Percentiles rank a stretch among this genome's conserved stretches.
Conservation (phyloP, 108 stramenopile genomes). For the Skeletonema grethae region DNA sequence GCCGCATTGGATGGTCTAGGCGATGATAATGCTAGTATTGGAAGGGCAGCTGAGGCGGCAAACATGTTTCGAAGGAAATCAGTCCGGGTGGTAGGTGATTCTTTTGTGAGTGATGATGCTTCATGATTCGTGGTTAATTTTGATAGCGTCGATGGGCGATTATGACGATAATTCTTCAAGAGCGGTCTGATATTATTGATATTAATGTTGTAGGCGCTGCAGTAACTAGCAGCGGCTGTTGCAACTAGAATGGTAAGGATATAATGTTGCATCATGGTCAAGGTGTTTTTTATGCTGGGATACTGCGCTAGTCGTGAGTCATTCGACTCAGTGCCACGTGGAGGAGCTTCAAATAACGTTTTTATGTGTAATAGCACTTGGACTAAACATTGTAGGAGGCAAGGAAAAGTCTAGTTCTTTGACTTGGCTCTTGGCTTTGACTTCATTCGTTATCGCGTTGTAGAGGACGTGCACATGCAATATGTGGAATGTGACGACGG, state of each 20-base stretch:
- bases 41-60: neutral
- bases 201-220: neutral
- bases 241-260: neutral
- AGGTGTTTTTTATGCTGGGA: too few relatives aligned
- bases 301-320: too few relatives aligned
- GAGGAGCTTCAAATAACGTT: too few relatives aligned
- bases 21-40: neutral
- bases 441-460: too few relatives aligned
- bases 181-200: neutral
- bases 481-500: too few relatives aligned
- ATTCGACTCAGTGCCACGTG: too few relatives aligned
- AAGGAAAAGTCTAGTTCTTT: too few relatives aligned
- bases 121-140: neutral
- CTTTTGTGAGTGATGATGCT: neutral
- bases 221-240: neutral
- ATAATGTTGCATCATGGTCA: neutral
- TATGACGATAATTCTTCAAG: too few relatives aligned
- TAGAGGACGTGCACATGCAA: too few relatives aligned
- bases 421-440: too few relatives aligned
- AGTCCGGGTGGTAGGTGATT: neutral
- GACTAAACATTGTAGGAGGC: too few relatives aligned
- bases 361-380: too few relatives aligned
- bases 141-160: neutral
- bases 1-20: constrained; percentile 51
- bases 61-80: constrained; percentile 21